phyloP scores from a whole-genome alignment of 2,329 filamentous ascomycete genomes.

The Verticillium alfalfae region DNA sequence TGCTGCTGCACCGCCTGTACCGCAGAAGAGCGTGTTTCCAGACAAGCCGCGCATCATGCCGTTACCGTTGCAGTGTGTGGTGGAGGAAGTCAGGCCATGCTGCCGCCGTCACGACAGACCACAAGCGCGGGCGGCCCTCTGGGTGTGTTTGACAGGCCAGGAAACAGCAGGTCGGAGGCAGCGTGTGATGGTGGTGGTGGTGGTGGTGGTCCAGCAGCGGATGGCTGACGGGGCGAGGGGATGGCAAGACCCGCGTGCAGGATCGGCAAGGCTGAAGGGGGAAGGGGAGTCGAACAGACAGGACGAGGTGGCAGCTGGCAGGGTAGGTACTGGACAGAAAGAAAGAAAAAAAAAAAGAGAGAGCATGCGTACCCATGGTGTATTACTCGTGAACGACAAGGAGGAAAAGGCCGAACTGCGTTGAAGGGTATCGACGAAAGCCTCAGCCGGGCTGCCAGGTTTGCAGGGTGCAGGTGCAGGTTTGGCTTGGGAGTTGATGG shows the following conservation, averaged over 20 bases:
- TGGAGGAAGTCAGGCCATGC: background rate
- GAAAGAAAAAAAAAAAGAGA: background rate
- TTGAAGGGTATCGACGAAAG: background rate
- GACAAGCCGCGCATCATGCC: background rate
- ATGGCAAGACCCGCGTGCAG: constrained; percentile 11
- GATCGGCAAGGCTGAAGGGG: constrained; percentile 17
- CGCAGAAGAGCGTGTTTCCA: background rate
- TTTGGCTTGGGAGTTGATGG: background rate
- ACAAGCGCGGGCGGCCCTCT: background rate
- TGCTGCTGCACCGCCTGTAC: background rate
- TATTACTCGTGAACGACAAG: background rate
- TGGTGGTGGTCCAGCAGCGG: background rate
- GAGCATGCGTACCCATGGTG: background rate
- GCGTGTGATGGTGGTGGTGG: background rate
- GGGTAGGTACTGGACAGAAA: background rate
- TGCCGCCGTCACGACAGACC: background rate
- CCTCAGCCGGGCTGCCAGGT: background rate
- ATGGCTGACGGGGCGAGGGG: constrained; percentile 5
- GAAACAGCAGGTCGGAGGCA: background rate
- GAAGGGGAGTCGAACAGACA: constrained; percentile 1
- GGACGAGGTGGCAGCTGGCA: constrained; percentile 16
- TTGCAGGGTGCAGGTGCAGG: background rate
- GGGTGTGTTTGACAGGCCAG: background rate
- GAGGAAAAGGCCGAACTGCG: background rate
- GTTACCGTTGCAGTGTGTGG: background rate